A percentile compares a stretch with the other conserved stretches of the same genome.
Conservation (phyloP, 2,329 filamentous ascomycete species). For the Lomentospora prolificans region DNA sequence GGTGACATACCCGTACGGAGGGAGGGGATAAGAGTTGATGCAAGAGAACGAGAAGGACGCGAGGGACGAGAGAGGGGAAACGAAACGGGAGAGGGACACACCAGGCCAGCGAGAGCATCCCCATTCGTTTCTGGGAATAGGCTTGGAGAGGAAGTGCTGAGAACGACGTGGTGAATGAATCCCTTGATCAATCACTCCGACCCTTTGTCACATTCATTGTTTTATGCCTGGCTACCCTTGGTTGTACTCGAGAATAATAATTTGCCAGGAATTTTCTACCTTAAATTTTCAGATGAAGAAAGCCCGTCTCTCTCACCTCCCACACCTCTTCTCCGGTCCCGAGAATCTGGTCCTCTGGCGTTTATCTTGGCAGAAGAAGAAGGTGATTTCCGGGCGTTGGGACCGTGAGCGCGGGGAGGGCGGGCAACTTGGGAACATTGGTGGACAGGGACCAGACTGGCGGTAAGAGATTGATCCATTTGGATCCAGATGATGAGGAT, state of each 20-base stretch:
- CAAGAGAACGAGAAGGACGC: neutral
- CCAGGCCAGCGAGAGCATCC: neutral
- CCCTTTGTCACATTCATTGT: too few relatives aligned
- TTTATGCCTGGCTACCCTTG: too few relatives aligned
- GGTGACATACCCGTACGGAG: too few relatives aligned
- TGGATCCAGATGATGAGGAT: neutral
- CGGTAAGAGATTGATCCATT: constrained; percentile 2
- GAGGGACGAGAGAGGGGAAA: neutral
- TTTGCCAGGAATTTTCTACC: too few relatives aligned
- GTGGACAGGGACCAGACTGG: constrained; percentile 3
- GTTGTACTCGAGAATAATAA: too few relatives aligned
- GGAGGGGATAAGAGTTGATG: neutral
- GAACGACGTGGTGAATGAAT: too few relatives aligned
- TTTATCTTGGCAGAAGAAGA: neutral
- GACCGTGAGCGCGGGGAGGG: neutral
- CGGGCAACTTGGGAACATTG: neutral
- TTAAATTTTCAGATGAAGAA: too few relatives aligned
- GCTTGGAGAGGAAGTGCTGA: too few relatives aligned
- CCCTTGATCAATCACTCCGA: too few relatives aligned
- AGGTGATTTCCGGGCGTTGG: neutral
- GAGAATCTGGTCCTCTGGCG: neutral
- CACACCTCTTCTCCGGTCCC: too few relatives aligned
- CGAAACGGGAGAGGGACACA: neutral
- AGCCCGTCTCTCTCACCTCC: too few relatives aligned
- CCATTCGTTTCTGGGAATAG: neutral